Evolutionary conservation across 192 early-diverging fungal species (phyloP).

Genomic region (Endogone sp.): DNA sequence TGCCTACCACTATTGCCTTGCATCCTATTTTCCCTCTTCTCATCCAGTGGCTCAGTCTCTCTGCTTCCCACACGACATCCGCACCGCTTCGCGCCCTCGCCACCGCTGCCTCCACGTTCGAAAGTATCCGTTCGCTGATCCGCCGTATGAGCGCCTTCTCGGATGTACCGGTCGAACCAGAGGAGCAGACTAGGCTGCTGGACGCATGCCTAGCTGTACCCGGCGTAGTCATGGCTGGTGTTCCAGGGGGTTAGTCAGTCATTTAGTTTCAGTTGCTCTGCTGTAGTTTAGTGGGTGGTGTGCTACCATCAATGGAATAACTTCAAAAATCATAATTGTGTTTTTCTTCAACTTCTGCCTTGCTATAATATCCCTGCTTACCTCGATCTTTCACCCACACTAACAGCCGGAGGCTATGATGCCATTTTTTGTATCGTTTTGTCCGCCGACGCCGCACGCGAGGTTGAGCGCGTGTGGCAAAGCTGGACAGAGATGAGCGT

Average conservation of each 20-base stretch:
- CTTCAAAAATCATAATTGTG: background rate
- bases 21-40: too few species aligned
- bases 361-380: background rate
- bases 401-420: conserved; percentile 90
- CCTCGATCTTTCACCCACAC: background rate
- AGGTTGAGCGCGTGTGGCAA: conserved; percentile 60
- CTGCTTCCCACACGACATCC: background rate
- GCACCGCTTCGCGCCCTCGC: background rate
- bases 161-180: conserved; percentile 87
- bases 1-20: too few species aligned
- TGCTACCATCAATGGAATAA: background rate
- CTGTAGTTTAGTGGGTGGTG: too few species aligned
- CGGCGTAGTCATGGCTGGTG: conserved; percentile 89
- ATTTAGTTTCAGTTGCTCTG: too few species aligned
- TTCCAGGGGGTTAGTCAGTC: conserved; percentile 75
- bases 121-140: conserved; percentile 61
- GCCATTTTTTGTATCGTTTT: conserved; percentile 90
- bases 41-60: background rate
- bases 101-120: conserved; percentile 14
- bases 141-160: conserved; percentile 69
- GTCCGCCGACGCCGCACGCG: conserved; percentile 39
- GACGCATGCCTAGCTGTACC: conserved; percentile 75
- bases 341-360: background rate
- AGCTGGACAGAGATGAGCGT: conserved; percentile 76
- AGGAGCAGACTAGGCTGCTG: conserved; percentile 79